Conservation (phyloP, 495 filamentous ascomycete genomes). For the Poronia punctata region DNA sequence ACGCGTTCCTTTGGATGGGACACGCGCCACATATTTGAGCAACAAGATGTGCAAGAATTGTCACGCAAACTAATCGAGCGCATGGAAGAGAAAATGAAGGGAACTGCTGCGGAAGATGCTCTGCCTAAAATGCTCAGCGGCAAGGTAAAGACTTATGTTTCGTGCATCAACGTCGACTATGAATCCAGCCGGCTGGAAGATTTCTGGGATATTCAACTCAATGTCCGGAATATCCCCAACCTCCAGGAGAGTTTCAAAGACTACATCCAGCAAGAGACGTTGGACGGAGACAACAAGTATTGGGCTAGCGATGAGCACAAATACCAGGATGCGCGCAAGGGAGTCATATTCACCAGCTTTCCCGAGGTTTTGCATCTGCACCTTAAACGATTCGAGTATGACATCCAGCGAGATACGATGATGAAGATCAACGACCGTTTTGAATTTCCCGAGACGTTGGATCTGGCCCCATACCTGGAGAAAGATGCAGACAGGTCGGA, state of each 20-base stretch:
- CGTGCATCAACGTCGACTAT: conserved; percentile 96
- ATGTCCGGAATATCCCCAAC: conserved; percentile 87
- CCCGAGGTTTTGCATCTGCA: conserved; percentile 93
- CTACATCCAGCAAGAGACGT: conserved; percentile 90
- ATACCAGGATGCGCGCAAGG: conserved; percentile 93
- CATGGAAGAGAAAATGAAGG: conserved; percentile 96
- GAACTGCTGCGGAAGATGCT: conserved; percentile 87
- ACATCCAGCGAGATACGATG: conserved; percentile 91
- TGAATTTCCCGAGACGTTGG: conserved; percentile 90
- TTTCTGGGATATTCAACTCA: conserved; percentile 98
- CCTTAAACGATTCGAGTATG: conserved; percentile 96
- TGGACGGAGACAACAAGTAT: conserved; percentile 98
- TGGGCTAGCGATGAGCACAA: conserved; percentile 81
- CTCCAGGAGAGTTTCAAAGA: conserved; percentile 92
- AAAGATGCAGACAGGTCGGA: conserved; percentile 82
- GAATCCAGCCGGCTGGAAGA: conserved; percentile 92
- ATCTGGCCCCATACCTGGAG: conserved; percentile 82
- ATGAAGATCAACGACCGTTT: conserved; percentile 99
- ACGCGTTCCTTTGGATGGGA: conserved; percentile 98
- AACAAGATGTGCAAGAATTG: conserved; percentile 97
- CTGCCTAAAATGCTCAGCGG: conserved; percentile 87
- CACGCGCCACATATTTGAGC: conserved; percentile 94
- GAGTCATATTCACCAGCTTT: conserved; percentile 93
- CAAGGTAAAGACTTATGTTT: conserved; percentile 96
- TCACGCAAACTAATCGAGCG: conserved; percentile 95